These are phyloP conservation scores for Psilocybe mexicana DNA, from an alignment of 1,284 basidiomycete species.

Conservation along the genomic window DNA sequence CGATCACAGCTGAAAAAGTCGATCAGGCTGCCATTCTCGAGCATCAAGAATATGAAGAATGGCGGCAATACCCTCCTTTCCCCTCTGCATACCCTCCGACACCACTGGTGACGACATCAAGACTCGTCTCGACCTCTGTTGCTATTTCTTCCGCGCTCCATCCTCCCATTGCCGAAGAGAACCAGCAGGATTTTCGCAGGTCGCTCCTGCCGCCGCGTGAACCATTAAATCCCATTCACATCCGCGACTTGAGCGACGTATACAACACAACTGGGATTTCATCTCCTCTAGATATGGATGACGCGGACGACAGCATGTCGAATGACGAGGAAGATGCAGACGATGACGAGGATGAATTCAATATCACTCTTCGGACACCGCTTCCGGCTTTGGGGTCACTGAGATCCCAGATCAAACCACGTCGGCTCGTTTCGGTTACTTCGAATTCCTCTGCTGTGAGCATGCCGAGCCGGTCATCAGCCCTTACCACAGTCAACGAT, in stretches of 20 bases:
- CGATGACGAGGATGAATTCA: conserved; percentile 61
- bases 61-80: conserved; percentile 44
- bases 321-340: conserved; percentile 38
- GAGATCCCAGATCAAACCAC: conserved; percentile 24
- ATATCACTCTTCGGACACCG: conserved; percentile 68
- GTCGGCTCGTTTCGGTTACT: conserved; percentile 30
- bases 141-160: conserved; percentile 19
- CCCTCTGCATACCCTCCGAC: conserved; percentile 41
- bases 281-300: conserved; percentile 19
- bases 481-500: conserved; percentile 46
- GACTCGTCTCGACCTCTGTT: conserved; percentile 23
- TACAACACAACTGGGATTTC: conserved; percentile 31
- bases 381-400: conserved; percentile 30
- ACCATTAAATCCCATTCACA: conserved; percentile 57
- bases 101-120: conserved; percentile 23
- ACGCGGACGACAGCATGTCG: conserved; percentile 31
- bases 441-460: conserved; percentile 37
- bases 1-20: conserved; percentile 7
- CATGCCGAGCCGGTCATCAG: conserved; percentile 41
- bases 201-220: conserved; percentile 67
- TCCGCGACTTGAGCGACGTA: conserved; percentile 57
- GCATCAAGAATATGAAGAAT: conserved; percentile 38
- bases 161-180: conserved; percentile 30
- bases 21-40: conserved; percentile 7
- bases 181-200: conserved; percentile 53